Evolutionary conservation across 257 asterid species (phyloP).

Genomic region (Solanum appendiculatum): DNA sequence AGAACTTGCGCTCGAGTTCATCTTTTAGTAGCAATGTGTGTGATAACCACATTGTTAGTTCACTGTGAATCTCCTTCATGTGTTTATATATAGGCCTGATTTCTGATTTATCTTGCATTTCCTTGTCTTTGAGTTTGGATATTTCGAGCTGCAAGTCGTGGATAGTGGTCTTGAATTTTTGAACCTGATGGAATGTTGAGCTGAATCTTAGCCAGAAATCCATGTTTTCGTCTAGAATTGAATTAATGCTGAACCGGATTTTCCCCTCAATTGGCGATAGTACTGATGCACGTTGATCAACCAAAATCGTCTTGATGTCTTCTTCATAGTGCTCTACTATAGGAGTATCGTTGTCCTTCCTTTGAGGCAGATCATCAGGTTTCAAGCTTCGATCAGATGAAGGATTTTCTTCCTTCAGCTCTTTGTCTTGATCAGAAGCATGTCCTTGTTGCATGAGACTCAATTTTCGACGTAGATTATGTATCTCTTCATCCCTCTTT

Average conservation of each 20-base stretch:
- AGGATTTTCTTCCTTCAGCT: not conserved
- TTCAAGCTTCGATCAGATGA: constrained; percentile 9
- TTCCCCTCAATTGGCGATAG: constrained; percentile 29
- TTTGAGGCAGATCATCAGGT: constrained; percentile 5
- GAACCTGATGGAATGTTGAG: constrained; percentile 35
- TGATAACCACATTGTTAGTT: constrained; percentile 61
- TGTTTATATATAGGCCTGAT: constrained; percentile 71
- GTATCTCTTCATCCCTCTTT: constrained; percentile 70
- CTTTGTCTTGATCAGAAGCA: not conserved
- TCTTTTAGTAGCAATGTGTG: constrained; percentile 52
- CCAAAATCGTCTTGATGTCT: constrained; percentile 6
- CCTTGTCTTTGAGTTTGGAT: constrained; percentile 18
- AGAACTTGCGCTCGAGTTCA: constrained; percentile 49
- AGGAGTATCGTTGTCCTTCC: not conserved
- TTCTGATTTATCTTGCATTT: constrained; percentile 42
- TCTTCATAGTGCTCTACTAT: constrained; percentile 17
- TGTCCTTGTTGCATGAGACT: constrained; percentile 10
- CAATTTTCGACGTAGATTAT: constrained; percentile 29
- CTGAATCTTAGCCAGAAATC: constrained; percentile 66
- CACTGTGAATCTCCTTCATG: constrained; percentile 68
- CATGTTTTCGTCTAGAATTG: constrained; percentile 33
- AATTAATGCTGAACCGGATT: constrained; percentile 38
- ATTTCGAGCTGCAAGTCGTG: constrained; percentile 20
- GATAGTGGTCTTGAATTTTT: constrained; percentile 34
- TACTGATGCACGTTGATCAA: constrained; percentile 14